Evolutionary conservation across 2,329 filamentous ascomycete genomes (phyloP).

Genomic region (Colletotrichum costaricense): DNA sequence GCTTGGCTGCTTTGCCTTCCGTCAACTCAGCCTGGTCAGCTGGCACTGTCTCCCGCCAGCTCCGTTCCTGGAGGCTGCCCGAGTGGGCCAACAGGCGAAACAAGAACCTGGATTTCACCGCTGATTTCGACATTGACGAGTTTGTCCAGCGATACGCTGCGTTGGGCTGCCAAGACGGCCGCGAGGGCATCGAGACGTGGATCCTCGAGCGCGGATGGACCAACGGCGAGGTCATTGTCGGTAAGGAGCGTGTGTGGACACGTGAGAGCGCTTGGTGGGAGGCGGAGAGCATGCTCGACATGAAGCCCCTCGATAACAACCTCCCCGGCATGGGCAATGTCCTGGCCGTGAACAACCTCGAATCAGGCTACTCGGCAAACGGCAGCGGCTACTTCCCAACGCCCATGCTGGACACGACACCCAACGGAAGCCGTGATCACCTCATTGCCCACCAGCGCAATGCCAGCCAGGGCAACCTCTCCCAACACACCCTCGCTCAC

Average conservation of each 20-base stretch:
- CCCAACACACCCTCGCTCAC: slow-evolving; percentile 62
- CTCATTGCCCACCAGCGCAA: slow-evolving; percentile 70
- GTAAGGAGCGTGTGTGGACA: slow-evolving; percentile 94
- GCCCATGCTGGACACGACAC: slow-evolving; percentile 68
- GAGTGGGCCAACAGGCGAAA: slow-evolving; percentile 97
- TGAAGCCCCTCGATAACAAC: slow-evolving; percentile 73
- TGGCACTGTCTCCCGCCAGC: slow-evolving; percentile 89
- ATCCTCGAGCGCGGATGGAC: slow-evolving; percentile 96
- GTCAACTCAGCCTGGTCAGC: slow-evolving; percentile 92
- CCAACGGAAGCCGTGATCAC: slow-evolving; percentile 79
- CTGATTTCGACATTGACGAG: slow-evolving; percentile 95
- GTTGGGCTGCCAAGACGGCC: slow-evolving; percentile 89
- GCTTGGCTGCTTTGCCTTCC: slow-evolving; percentile 76
- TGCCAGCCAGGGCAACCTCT: slow-evolving; percentile 65
- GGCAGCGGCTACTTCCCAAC: slow-evolving; percentile 78
- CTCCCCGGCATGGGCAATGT: slow-evolving; percentile 44
- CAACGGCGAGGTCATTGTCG: slow-evolving; percentile 94
- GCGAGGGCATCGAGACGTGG: slow-evolving; percentile 95
- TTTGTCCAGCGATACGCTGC: slow-evolving; percentile 85
- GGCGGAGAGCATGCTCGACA: slow-evolving; percentile 93
- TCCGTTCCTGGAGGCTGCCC: slow-evolving; percentile 91
- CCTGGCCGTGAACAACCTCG: slow-evolving; percentile 67
- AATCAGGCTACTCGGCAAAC: slow-evolving; percentile 77
- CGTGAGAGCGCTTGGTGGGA: slow-evolving; percentile 97
- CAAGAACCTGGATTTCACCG: slow-evolving; percentile 92